Conservation (phyloP, 1,139 yeast species). For the Yamadazyma siamensis region DNA sequence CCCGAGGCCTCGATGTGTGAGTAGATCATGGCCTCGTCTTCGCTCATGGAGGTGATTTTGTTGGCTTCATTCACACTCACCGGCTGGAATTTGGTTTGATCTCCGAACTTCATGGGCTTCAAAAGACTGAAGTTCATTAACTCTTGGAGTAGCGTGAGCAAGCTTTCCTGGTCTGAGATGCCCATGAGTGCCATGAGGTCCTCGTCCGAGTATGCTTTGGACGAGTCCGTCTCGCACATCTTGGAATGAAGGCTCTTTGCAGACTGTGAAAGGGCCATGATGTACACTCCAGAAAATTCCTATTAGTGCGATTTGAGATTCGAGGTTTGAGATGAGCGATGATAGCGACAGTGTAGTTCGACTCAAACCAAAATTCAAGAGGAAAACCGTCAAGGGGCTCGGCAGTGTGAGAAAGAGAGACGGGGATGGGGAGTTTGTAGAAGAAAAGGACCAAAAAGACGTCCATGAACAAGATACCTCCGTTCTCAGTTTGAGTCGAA, state of each 20-base stretch:
- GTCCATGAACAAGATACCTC: too few species aligned
- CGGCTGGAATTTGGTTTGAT: conserved; percentile 70
- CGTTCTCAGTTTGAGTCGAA: too few species aligned
- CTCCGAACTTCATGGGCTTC: conserved; percentile 64
- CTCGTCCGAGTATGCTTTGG: conserved; percentile 52
- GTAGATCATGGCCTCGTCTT: conserved; percentile 90
- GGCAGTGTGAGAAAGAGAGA: too few species aligned
- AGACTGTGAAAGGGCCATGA: conserved; percentile 37
- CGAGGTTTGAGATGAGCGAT: too few species aligned
- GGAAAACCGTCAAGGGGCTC: too few species aligned
- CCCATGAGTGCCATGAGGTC: conserved; percentile 50
- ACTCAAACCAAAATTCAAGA: too few species aligned
- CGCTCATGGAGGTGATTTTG: conserved; percentile 69
- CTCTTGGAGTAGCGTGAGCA: conserved; percentile 64
- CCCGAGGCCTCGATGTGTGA: conserved; percentile 90
- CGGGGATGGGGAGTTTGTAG: too few species aligned
- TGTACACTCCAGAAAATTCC: too few species aligned
- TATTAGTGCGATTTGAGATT: too few species aligned
- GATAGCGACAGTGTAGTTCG: too few species aligned
- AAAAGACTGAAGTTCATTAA: conserved; percentile 62
- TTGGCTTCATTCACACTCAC: conserved; percentile 64
- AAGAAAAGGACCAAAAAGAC: too few species aligned
- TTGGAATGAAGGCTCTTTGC: conserved; percentile 56
- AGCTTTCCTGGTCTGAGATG: conserved; percentile 34
- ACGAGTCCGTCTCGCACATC: conserved; percentile 51